Evolutionary conservation across 2,329 filamentous ascomycete species (phyloP), one percentile per base, ranked within the genome.

Genomic region (Sporothrix sp.): DNA sequence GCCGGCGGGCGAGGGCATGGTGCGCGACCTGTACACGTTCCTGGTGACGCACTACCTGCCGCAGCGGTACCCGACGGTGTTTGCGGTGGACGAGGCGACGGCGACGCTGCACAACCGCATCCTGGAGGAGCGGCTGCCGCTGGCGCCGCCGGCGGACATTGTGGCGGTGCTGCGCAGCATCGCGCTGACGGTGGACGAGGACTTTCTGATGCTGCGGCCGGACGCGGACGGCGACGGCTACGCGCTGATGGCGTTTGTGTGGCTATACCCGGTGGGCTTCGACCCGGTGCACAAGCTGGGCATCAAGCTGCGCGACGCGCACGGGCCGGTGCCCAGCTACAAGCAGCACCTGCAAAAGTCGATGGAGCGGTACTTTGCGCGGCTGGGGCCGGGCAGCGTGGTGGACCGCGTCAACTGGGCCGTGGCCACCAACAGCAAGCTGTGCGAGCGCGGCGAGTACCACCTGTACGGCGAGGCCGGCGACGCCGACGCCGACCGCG

Each of bases 331-430:
- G 5, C 54, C 54, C 1, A 36, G 54, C n/a, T 55, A 55, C 49
- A 50, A 53, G 46, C 36, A 55, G 49, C 51, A 55, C 23, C 43
- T 55, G 16, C 35, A 55, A 25, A 28, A 37, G 37, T 52, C 48
- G 6, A 55, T 55, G 54, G 51, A 55, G 35, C 54, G 54, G 3
- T 55, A 52, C 33, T 55, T 55, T 48, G 36, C 16, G 10, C 33
- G 36, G 11, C 37, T 55, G 14, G 33, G 35, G n/a, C 48, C 51
- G 1, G 53, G 53, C 11, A 38, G 39, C n/a, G 44, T 55, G 1
- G 51, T 55, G 5, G 35, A 55, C 40, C 51, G 53, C 18, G 39
- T 55, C 45, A 55, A 55, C 48, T 53, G 51, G 53, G 53, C 53
- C 1, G 51, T 55, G 30, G 48, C 51, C 2, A 55, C 53, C 6